Base-by-base conservation (phyloP, 306 rosid species). In the Gillenia trifoliata region DNA sequence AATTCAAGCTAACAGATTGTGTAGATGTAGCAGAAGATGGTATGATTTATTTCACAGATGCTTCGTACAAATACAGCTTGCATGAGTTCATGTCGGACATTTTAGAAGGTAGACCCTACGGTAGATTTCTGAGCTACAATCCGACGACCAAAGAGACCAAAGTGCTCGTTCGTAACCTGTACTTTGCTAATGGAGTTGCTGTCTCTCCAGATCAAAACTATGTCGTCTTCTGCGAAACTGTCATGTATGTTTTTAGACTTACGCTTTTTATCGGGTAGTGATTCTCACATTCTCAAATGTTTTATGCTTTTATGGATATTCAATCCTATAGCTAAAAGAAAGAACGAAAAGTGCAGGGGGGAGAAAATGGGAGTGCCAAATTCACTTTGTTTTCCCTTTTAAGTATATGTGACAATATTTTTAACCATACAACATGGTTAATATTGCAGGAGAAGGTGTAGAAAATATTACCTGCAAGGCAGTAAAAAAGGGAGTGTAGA, bases 21-120 rank as follows among this genome's bases (percentile, higher is more conserved):
- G 88, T 88, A 1, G 98, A 90, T 74, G 86, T 87, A 25, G 93
- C 87, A 45, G 4, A 85, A 28, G 81, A 92, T 78, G 96, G 92
- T 28, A 80, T 70, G 33, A 78, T 92, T 62, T 90, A 90, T 73
- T 86, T 92, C 82, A 90, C 94, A 3, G 96, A 92, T n/a, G 91
- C 92, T 31, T 79, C 98, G 0, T 81, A 80, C 62, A 87, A 90
- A 71, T 86, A 90, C 81, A 20, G 60, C 2, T 25, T 84, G 0
- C 13, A 75, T 0, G 83, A 88, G 0, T 31, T 15, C 80, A 4
- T 26, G 0, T 77, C 7, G 20, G 98, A 90, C 64, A 0, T 90
- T 3, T 22, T 80, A 0, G 98, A 86, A 69, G 91, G 92, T 0
- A 78, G 79, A 47, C 93, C 98, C 28, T 43, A 84, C 47, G 96